A percentile compares a stretch with the other conserved stretches of the same genome.
These are phyloP conservation scores for Senecio squalidus DNA, from an alignment of 140 eudicot species.

Conservation along the genomic window DNA sequence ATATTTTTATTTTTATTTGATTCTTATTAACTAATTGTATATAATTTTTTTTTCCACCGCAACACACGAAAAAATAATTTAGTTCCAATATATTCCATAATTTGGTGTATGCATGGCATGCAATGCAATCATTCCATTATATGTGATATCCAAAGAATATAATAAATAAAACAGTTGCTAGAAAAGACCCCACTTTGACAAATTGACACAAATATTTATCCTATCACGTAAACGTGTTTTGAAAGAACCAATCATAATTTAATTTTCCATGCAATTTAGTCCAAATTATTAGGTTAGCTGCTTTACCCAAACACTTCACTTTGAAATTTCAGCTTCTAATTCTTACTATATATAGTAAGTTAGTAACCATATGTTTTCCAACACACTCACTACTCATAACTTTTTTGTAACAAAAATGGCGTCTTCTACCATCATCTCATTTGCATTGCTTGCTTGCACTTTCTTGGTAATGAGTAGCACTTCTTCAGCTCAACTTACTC, in stretches of 20 bases:
- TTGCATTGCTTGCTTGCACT: slow-evolving; percentile 23
- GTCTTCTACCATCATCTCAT: slow-evolving; percentile 9
- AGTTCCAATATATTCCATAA: too few species aligned
- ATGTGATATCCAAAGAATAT: too few species aligned
- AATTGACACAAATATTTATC: slow-evolving; percentile 8
- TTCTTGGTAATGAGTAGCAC: slow-evolving; percentile 15
- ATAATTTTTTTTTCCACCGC: too few species aligned
- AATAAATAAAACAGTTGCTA: too few species aligned
- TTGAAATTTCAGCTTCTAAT: not conserved
- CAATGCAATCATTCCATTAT: too few species aligned
- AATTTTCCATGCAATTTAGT: slow-evolving; percentile 24
- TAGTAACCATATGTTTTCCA: not conserved
- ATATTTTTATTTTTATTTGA: too few species aligned
- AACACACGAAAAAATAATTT: too few species aligned
- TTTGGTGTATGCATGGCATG: too few species aligned
- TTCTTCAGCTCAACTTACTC: slow-evolving; percentile 34
- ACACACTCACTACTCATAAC: not conserved
- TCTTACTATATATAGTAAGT: slow-evolving; percentile 12
- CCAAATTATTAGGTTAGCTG: slow-evolving; percentile 39
- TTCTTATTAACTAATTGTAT: too few species aligned
- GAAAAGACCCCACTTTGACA: slow-evolving; percentile 21
- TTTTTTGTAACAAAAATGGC: slow-evolving; percentile 1
- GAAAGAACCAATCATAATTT: not conserved
- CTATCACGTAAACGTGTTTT: slow-evolving; percentile 22
- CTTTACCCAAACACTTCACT: slow-evolving; percentile 21